These are phyloP conservation scores for Capillidium heterosporum DNA, from an alignment of 371 early-diverging fungal genomes.

Conservation along the genomic window DNA sequence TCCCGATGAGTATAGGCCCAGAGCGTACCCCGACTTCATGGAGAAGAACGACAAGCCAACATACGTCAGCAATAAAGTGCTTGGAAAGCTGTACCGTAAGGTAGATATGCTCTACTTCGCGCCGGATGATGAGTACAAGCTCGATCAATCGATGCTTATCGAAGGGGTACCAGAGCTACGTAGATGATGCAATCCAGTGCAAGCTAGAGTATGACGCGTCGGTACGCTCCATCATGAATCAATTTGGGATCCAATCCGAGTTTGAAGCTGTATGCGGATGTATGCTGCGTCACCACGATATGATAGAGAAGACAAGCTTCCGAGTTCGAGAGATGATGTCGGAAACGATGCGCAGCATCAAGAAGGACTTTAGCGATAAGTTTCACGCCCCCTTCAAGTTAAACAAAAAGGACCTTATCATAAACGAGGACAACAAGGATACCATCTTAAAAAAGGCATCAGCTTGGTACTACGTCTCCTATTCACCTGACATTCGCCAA, in stretches of 20 bases:
- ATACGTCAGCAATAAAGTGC: slow-evolving; percentile 36
- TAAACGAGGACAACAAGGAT: background rate
- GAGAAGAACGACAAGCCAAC: slow-evolving; percentile 30
- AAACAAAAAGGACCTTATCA: too few species aligned
- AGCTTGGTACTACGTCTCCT: slow-evolving; percentile 60
- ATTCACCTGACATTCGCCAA: slow-evolving; percentile 15
- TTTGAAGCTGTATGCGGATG: slow-evolving; percentile 20
- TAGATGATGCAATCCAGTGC: slow-evolving; percentile 24
- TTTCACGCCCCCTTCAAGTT: slow-evolving; percentile 16
- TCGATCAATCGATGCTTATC: slow-evolving; percentile 24
- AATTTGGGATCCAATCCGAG: slow-evolving; percentile 34
- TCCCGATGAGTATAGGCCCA: slow-evolving; percentile 21
- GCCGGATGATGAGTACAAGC: slow-evolving; percentile 11
- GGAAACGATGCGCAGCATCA: slow-evolving; percentile 17
- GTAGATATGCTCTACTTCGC: background rate
- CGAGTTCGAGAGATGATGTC: slow-evolving; percentile 24
- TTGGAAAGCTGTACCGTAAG: slow-evolving; percentile 42
- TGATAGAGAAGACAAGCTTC: slow-evolving; percentile 9
- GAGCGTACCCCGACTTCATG: slow-evolving; percentile 64
- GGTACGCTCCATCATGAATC: slow-evolving; percentile 35
- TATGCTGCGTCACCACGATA: slow-evolving; percentile 7
- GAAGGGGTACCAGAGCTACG: slow-evolving; percentile 30
- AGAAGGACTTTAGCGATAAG: slow-evolving; percentile 20
- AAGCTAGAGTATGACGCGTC: slow-evolving; percentile 28
- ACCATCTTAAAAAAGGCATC: slow-evolving; percentile 26